These are phyloP conservation scores for Termitomyces sp. DNA, from an alignment of 768 basidiomycete genomes.

Conservation along the genomic window DNA sequence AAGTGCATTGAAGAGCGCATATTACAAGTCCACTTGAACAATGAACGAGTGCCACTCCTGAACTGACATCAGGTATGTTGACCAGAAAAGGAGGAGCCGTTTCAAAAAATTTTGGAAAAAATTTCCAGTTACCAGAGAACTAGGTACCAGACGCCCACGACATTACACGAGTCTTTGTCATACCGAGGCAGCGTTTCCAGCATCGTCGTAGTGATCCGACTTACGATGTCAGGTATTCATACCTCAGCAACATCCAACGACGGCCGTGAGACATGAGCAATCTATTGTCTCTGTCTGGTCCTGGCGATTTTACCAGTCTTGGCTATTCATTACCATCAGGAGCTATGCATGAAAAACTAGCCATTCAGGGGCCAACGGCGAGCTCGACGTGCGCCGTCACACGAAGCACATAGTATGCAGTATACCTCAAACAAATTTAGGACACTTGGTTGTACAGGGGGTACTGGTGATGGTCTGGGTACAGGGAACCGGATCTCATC, in stretches of 20 bases:
- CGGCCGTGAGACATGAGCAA: not conserved
- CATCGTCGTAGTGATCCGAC: not conserved
- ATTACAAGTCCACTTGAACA: not conserved
- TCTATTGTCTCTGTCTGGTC: too few species aligned
- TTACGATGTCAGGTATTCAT: too few species aligned
- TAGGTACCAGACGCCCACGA: not conserved
- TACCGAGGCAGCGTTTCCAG: not conserved
- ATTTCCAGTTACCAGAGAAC: not conserved
- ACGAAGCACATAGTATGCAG: not conserved
- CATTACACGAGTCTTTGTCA: not conserved
- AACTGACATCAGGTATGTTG: not conserved
- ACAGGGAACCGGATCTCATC: not conserved
- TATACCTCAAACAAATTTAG: not conserved
- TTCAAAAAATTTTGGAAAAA: too few species aligned
- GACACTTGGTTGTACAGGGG: not conserved
- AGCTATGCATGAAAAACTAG: not conserved
- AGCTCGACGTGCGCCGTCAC: not conserved
- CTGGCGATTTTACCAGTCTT: not conserved
- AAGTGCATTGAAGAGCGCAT: not conserved
- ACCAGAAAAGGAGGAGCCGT: not conserved
- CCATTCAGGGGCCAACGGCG: not conserved
- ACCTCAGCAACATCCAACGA: not conserved
- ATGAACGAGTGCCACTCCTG: not conserved
- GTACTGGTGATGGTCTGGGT: not conserved
- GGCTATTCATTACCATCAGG: not conserved